Base-by-base conservation (phyloP, 1,284 basidiomycete genomes). In the Cutaneotrichosporon cyanovorans region DNA sequence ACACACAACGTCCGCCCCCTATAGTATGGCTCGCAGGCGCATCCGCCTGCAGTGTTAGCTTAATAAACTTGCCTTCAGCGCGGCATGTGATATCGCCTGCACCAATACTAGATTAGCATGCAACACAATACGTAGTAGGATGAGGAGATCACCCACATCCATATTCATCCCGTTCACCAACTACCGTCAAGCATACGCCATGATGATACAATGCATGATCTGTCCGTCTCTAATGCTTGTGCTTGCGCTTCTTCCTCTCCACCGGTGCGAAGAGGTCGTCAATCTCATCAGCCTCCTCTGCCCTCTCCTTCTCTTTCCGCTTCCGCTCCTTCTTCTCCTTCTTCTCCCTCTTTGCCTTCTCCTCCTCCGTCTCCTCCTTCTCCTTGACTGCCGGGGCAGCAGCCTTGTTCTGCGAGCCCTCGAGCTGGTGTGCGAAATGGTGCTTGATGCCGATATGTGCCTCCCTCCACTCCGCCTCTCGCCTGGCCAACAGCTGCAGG, bases 391-490 rank as follows among this genome's bases (percentile, higher is more conserved):
- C 21, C 30, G 35, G 22, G 12, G 50, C 18, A 16, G 46, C 50
- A 15, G 19, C 16, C 18, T 19, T 35, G 20, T 53, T 58, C 57
- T 65, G 60, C 25, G 8, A 7, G 12, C 25, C 25, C 25, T 28
- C 25, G 25, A 28, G 25, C 48, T 67, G 55, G 50, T 71, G 60
- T 22, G 75, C 71, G 50, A 68, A 69, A 51, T 69, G 68, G 56
- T 67, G 68, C 42, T 61, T 60, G 6, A 70, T 50, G 15, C 62
- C 58, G 18, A 68, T 50, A 51, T 80, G 77, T 45, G 78, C 61
- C 45, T 77, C 78, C 60, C 81, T 80, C 91, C 91, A 96, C 52
- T 87, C 83, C 11, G 86, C 82, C 14, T 85, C 83, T 48, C 81
- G 76, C 33, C 85, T 79, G 61, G 83, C 78, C 18, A 92, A 77